Evolutionary conservation across 441 rosid genomes (phyloP).

Genomic region (Brassica hybrid): DNA sequence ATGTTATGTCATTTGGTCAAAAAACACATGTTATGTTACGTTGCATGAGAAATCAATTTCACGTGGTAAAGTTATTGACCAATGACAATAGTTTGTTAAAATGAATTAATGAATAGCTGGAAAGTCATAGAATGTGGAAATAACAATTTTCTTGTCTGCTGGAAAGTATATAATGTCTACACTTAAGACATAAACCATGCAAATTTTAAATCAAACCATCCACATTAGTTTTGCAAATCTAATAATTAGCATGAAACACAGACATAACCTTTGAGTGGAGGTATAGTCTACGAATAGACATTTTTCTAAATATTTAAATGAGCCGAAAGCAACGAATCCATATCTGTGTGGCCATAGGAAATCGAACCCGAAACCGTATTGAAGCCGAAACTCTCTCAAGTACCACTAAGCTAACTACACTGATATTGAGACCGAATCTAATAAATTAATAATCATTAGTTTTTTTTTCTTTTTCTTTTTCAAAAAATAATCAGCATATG

Average conservation of each 20-base stretch:
- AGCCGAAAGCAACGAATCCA: too few relatives aligned
- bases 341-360: too few relatives aligned
- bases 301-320: too few relatives aligned
- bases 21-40: constrained; percentile 5
- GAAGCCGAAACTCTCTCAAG: too few relatives aligned
- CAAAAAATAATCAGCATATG: too few relatives aligned
- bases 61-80: constrained; percentile 24
- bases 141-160: constrained; percentile 19
- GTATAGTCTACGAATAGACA: too few relatives aligned
- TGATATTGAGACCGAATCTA: too few relatives aligned
- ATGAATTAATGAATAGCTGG: not conserved
- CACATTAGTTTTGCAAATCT: not conserved
- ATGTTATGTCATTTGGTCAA: constrained; percentile 6
- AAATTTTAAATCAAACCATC: not conserved
- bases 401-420: too few relatives aligned
- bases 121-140: constrained; percentile 25
- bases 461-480: too few relatives aligned
- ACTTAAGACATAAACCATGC: not conserved
- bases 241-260: not conserved
- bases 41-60: constrained; percentile 29
- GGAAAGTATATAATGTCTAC: not conserved
- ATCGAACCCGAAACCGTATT: too few relatives aligned
- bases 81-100: constrained; percentile 15
- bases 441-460: too few relatives aligned
- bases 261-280: too few relatives aligned